Evolutionary conservation across 2,329 filamentous ascomycete genomes (phyloP).

Genomic region (Lasiodiplodia gonubiensis): DNA sequence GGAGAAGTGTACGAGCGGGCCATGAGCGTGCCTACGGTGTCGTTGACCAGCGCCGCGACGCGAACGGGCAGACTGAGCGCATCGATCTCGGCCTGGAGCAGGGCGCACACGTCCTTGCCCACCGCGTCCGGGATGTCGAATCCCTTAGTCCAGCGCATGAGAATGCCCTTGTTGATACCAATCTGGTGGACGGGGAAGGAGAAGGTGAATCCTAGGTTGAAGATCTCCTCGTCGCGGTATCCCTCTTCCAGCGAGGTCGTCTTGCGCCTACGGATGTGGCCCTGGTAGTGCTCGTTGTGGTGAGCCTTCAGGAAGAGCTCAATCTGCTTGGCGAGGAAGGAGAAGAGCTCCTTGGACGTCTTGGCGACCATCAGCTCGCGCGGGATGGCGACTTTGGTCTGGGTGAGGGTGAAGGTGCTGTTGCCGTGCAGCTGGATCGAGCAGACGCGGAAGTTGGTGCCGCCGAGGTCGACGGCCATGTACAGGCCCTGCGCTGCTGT

Average conservation of each 20-base stretch:
- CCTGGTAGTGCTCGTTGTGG: conserved; percentile 84
- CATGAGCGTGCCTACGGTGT: conserved; percentile 97
- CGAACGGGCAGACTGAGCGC: conserved; percentile 83
- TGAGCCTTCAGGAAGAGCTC: conserved; percentile 85
- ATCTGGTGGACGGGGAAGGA: conserved; percentile 94
- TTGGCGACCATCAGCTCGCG: conserved; percentile 88
- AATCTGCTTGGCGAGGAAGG: conserved; percentile 91
- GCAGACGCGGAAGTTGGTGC: conserved; percentile 98
- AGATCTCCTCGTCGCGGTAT: conserved; percentile 75
- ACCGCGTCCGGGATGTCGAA: conserved; percentile 96
- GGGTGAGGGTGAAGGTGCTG: conserved; percentile 91
- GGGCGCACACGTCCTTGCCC: conserved; percentile 89
- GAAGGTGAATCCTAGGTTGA: conserved; percentile 98
- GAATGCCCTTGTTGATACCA: conserved; percentile 90
- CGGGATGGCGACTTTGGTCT: conserved; percentile 90
- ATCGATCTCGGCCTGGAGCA: conserved; percentile 90
- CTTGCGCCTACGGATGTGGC: conserved; percentile 68
- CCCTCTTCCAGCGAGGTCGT: conserved; percentile 65
- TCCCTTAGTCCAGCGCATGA: conserved; percentile 98
- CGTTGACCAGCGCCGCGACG: conserved; percentile 95
- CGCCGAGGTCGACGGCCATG: conserved; percentile 95
- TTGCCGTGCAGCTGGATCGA: conserved; percentile 93
- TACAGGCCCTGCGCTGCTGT: conserved; percentile 74
- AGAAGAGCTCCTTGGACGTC: conserved; percentile 84
- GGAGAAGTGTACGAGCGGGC: conserved; percentile 93